Evolutionary conservation across 129 eudicot genomes (phyloP).

Genomic region (Pseudognaphalium luteoalbum): DNA sequence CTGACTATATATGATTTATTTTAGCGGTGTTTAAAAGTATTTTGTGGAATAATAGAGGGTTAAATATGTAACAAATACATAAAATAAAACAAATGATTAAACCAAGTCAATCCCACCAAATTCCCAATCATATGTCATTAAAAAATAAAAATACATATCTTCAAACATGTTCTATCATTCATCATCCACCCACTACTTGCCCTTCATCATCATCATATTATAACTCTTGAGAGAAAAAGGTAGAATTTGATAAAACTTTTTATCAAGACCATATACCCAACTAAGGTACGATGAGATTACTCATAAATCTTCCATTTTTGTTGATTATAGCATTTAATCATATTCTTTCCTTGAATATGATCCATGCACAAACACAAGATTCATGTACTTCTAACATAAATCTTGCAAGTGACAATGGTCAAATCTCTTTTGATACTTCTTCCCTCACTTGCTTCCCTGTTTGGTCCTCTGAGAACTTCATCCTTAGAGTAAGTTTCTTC

Average conservation of each 20-base stretch:
- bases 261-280: slow-evolving; percentile 21
- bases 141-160: slow-evolving; percentile 21
- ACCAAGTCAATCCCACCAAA: slow-evolving; percentile 38
- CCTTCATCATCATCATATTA: slow-evolving; percentile 17
- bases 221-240: slow-evolving; percentile 2
- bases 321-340: slow-evolving; percentile 27
- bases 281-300: slow-evolving; percentile 21
- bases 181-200: slow-evolving; percentile 31
- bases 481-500: slow-evolving; percentile 71
- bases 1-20: too few species aligned
- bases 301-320: slow-evolving; percentile 32
- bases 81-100: slow-evolving; percentile 15
- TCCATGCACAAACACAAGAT: slow-evolving; percentile 60
- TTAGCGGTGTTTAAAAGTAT: not conserved
- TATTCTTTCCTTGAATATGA: slow-evolving; percentile 18
- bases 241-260: not conserved
- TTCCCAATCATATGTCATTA: slow-evolving; percentile 19
- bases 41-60: slow-evolving; percentile 5
- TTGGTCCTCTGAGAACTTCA: slow-evolving; percentile 63
- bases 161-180: slow-evolving; percentile 33
- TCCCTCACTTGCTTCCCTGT: slow-evolving; percentile 56
- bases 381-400: slow-evolving; percentile 48
- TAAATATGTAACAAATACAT: slow-evolving; percentile 3
- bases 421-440: slow-evolving; percentile 50
- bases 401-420: slow-evolving; percentile 28